Percentiles rank a stretch among this genome's conserved stretches.
Conservation (phyloP, 108 stramenopile genomes). For the Skeletonema menzelii region DNA sequence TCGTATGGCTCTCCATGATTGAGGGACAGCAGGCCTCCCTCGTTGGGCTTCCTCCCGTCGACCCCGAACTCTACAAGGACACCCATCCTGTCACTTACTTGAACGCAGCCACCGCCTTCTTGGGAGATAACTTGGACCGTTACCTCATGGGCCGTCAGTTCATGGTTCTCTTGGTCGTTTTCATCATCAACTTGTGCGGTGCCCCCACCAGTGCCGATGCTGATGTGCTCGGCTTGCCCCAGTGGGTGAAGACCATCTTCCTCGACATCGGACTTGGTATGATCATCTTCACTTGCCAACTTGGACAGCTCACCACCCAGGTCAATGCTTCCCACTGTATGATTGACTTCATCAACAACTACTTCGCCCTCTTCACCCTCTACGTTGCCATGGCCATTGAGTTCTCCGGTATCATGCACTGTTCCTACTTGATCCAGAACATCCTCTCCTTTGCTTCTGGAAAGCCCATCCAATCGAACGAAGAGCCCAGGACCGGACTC, state of each 20-base stretch:
- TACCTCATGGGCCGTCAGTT: constrained; percentile 89
- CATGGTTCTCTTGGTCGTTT: constrained; percentile 81
- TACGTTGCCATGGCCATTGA: constrained; percentile 64
- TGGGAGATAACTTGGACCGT: constrained; percentile 86
- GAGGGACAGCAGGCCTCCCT: constrained; percentile 78
- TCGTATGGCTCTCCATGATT: constrained; percentile 73
- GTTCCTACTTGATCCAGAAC: constrained; percentile 59
- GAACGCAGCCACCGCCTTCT: constrained; percentile 56
- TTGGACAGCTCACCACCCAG: constrained; percentile 83
- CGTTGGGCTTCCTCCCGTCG: constrained; percentile 58
- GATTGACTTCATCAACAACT: constrained; percentile 88
- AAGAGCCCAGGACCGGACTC: constrained; percentile 49
- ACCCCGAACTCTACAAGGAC: constrained; percentile 72
- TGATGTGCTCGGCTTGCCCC: constrained; percentile 63
- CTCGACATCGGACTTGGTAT: constrained; percentile 76
- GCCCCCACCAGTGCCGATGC: constrained; percentile 53
- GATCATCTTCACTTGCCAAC: constrained; percentile 67
- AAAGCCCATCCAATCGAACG: constrained; percentile 71
- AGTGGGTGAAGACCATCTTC: constrained; percentile 61
- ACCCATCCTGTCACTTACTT: constrained; percentile 69
- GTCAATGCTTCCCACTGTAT: constrained; percentile 81
- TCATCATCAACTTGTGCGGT: constrained; percentile 69
- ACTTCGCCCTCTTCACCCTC: constrained; percentile 69
- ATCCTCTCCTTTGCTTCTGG: constrained; percentile 52
- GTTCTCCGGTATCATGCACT: constrained; percentile 67